Percentiles rank a stretch among this genome's conserved stretches.
Evolutionary conservation across 2,329 filamentous ascomycete species (phyloP).

Genomic region (Trichoderma harzianum): DNA sequence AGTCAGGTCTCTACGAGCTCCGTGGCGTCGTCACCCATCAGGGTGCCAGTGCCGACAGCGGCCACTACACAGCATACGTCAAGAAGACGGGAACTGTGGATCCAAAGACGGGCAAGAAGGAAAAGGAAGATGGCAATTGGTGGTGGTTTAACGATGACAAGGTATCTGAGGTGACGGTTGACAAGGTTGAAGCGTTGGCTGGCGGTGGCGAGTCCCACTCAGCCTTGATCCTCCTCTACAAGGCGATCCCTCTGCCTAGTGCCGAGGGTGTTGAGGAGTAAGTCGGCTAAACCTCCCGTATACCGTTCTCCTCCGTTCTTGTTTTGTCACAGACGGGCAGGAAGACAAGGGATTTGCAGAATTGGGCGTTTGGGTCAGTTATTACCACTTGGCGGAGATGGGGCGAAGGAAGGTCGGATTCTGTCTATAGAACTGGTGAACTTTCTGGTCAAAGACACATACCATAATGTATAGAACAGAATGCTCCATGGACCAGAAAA

Average conservation of each 20-base stretch:
- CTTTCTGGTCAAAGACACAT: neutral
- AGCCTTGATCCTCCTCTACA: conserved; percentile 76
- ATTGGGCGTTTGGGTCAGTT: neutral
- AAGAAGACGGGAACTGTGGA: conserved; percentile 81
- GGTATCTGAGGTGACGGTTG: conserved; percentile 84
- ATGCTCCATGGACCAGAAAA: neutral
- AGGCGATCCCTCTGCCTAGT: conserved; percentile 65
- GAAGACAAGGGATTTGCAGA: neutral
- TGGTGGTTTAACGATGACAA: conserved; percentile 99
- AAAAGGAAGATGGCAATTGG: conserved; percentile 89
- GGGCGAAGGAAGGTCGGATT: neutral
- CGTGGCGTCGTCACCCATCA: conserved; percentile 94
- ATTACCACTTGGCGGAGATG: neutral
- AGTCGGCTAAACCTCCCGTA: neutral
- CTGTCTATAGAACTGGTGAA: neutral
- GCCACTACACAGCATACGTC: conserved; percentile 96
- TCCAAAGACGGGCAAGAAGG: conserved; percentile 70
- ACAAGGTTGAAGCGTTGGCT: conserved; percentile 85
- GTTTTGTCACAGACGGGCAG: neutral
- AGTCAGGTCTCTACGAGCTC: conserved; percentile 92
- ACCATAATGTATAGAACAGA: neutral
- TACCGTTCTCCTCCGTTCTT: neutral
- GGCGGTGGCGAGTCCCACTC: conserved; percentile 88
- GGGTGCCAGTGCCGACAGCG: conserved; percentile 92
- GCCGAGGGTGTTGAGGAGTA: conserved; percentile 45